Evolutionary conservation across 257 asterid species (phyloP).

Genomic region (Gentiana macrophylla): DNA sequence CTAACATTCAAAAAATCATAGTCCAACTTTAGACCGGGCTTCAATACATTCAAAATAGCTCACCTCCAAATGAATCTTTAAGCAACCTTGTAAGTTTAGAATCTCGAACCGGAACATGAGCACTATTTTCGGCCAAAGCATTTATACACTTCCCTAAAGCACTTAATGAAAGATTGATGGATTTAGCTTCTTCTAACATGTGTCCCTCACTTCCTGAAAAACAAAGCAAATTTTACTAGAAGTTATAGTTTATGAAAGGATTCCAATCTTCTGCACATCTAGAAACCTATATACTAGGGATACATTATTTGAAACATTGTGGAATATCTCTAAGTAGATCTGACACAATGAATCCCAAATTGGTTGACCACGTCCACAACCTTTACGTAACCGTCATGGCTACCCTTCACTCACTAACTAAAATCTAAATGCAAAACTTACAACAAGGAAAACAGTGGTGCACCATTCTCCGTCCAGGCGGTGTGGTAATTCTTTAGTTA

Average conservation of each 20-base stretch:
- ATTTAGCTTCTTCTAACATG: constrained; percentile 95
- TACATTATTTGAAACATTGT: no score
- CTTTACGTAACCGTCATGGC: no score
- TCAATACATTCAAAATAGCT: constrained; percentile 15
- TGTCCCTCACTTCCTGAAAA: constrained; percentile 98
- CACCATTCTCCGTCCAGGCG: no score
- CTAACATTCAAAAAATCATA: not conserved
- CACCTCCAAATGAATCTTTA: constrained; percentile 99
- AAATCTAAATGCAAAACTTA: no score
- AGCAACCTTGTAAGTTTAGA: constrained; percentile 95
- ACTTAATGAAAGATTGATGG: constrained; percentile 93
- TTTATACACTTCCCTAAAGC: constrained; percentile 98
- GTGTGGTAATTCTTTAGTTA: no score
- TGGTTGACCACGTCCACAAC: no score
- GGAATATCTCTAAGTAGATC: no score
- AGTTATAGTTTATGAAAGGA: not conserved
- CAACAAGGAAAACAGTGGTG: no score
- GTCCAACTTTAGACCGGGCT: constrained; percentile 3
- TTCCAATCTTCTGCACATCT: not conserved
- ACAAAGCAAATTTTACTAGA: constrained; percentile 1
- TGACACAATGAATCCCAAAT: no score
- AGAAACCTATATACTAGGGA: not conserved
- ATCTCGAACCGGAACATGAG: constrained; percentile 98
- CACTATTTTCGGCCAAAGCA: constrained; percentile 96
- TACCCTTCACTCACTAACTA: no score